Conservation (phyloP, 1,284 basidiomycete species). For the Salmacisia buchloeana region DNA sequence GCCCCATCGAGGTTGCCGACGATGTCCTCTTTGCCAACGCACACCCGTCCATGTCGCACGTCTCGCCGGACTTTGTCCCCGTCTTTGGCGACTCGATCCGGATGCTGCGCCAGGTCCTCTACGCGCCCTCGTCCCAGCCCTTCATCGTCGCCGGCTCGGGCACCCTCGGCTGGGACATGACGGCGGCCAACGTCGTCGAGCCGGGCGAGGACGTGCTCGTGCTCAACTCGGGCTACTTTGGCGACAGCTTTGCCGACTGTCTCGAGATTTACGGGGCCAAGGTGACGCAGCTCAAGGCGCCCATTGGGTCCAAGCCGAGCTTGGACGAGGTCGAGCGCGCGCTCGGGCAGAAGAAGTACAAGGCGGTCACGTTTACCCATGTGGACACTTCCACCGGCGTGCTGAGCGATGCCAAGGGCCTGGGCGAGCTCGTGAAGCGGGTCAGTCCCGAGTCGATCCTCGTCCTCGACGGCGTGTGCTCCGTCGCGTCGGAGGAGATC, state of each 20-base stretch:
- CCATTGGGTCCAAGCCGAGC: conserved; percentile 71
- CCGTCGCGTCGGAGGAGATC: conserved; percentile 93
- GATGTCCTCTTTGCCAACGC: conserved; percentile 58
- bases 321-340: conserved; percentile 64
- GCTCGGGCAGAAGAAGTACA: conserved; percentile 76
- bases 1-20: conserved; percentile 74
- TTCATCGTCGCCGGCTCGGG: conserved; percentile 88
- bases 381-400: conserved; percentile 65
- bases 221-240: conserved; percentile 57
- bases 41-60: conserved; percentile 59
- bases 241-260: conserved; percentile 48
- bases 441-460: conserved; percentile 82
- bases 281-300: conserved; percentile 77
- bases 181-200: conserved; percentile 73
- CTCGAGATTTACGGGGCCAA: conserved; percentile 76
- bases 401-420: conserved; percentile 73
- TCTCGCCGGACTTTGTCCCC: conserved; percentile 81
- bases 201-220: conserved; percentile 74
- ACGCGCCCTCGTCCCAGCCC: conserved; percentile 58
- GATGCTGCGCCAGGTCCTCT: conserved; percentile 64
- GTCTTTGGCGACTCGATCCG: conserved; percentile 85
- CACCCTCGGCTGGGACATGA: conserved; percentile 77
- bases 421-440: conserved; percentile 68
- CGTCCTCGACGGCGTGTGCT: conserved; percentile 86
- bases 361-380: conserved; percentile 86